These are phyloP conservation scores for Leishmania braziliensis DNA, from an alignment of 208 protist genomes.

Conservation along the genomic window DNA sequence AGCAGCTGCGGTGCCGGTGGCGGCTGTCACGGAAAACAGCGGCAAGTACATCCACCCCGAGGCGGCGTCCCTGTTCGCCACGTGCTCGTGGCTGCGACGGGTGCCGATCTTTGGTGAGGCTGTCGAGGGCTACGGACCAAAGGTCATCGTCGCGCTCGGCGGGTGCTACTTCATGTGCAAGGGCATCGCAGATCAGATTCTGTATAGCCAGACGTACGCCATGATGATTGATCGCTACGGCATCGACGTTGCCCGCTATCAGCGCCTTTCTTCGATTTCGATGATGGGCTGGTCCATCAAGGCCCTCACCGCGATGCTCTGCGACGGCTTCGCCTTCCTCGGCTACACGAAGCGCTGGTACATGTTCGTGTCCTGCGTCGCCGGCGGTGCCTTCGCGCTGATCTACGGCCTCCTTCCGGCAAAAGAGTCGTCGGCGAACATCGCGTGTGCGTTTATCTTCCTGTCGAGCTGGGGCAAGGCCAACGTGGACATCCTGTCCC, in stretches of 20 bases:
- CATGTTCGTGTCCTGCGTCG: constrained; percentile 50
- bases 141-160: constrained; percentile 36
- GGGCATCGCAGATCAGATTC: constrained; percentile 58
- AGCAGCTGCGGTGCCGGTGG: not conserved
- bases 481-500: constrained; percentile 74
- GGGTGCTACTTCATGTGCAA: constrained; percentile 55
- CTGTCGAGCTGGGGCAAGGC: constrained; percentile 53
- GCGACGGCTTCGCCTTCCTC: constrained; percentile 62
- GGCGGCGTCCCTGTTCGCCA: constrained; percentile 35
- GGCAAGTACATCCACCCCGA: constrained; percentile 59
- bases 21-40: constrained; percentile 67
- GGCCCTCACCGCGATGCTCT: constrained; percentile 58
- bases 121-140: constrained; percentile 44
- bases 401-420: constrained; percentile 48
- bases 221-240: constrained; percentile 60
- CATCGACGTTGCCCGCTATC: constrained; percentile 41
- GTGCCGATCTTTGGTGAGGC: constrained; percentile 53
- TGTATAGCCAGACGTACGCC: constrained; percentile 32
- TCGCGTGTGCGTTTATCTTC: constrained; percentile 50
- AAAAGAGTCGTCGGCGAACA: constrained; percentile 35
- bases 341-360: constrained; percentile 84
- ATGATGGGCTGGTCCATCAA: constrained; percentile 71
- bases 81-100: constrained; percentile 27
- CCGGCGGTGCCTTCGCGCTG: constrained; percentile 41
- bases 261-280: constrained; percentile 45